Percentiles rank a stretch among this genome's conserved stretches.
Conservation (phyloP, 306 rosid genomes). For the Prunus salicina region DNA sequence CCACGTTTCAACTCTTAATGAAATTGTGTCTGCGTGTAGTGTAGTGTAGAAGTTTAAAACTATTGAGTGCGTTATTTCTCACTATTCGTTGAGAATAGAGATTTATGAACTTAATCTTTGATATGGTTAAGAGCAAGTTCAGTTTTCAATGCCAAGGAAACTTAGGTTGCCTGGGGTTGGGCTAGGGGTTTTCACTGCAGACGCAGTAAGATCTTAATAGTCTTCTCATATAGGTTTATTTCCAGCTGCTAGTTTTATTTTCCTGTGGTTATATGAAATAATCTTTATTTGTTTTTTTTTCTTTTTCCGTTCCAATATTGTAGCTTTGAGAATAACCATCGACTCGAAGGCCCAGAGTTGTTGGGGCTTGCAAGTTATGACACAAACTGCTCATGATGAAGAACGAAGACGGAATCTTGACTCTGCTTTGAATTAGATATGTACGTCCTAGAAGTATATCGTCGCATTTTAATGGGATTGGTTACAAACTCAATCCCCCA, state of each 20-base stretch:
- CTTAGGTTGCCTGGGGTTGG: neutral
- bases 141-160: neutral
- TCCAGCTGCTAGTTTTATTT: neutral
- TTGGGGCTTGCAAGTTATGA: slow-evolving; percentile 90
- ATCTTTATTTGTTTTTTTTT: slow-evolving; percentile 9
- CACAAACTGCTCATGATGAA: slow-evolving; percentile 78
- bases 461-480: slow-evolving; percentile 48
- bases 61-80: neutral
- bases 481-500: slow-evolving; percentile 39
- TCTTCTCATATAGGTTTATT: neutral
- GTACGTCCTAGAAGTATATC: slow-evolving; percentile 39
- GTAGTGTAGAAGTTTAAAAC: neutral
- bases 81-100: neutral
- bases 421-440: slow-evolving; percentile 34
- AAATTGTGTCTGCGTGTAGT: neutral
- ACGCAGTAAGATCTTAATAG: too few relatives aligned
- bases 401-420: slow-evolving; percentile 28
- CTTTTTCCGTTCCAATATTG: slow-evolving; percentile 16
- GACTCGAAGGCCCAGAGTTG: slow-evolving; percentile 94
- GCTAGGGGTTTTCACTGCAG: neutral
- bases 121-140: neutral
- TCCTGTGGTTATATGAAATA: neutral
- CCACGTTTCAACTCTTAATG: neutral
- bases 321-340: slow-evolving; percentile 87
- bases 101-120: neutral